Evolutionary conservation across 495 filamentous ascomycete species (phyloP).

Genomic region (Aspergillus sclerotioniger): DNA sequence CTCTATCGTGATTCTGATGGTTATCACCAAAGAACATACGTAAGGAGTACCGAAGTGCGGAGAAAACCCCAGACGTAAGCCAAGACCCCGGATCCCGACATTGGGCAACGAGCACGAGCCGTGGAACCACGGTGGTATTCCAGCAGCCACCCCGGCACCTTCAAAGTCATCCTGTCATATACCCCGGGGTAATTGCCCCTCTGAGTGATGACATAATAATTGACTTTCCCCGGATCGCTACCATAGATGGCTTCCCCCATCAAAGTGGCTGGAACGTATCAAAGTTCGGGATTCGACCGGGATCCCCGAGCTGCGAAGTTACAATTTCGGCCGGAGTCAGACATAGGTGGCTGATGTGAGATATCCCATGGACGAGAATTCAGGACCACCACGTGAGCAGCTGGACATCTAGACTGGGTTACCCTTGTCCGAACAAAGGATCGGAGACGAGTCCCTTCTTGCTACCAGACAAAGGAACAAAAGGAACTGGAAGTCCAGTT

Average conservation of each 20-base stretch:
- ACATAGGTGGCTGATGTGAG: not conserved
- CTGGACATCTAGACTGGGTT: not conserved
- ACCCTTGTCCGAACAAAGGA: not conserved
- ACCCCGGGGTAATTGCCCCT: not conserved
- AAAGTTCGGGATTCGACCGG: not conserved
- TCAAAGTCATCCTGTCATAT: constrained; percentile 1
- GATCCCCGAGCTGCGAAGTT: not conserved
- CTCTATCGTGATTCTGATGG: too few species aligned
- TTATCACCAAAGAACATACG: not conserved
- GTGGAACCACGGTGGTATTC: not conserved
- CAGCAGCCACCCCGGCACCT: not conserved
- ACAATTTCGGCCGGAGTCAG: not conserved
- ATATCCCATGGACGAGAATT: not conserved
- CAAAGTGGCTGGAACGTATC: not conserved
- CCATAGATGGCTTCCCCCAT: not conserved
- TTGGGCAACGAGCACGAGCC: not conserved
- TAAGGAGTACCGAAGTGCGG: not conserved
- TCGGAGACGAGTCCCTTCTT: not conserved
- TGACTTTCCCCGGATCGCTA: constrained; percentile 4
- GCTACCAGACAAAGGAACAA: not conserved
- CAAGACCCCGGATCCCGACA: not conserved
- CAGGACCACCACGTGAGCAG: not conserved
- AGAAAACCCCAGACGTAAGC: not conserved
- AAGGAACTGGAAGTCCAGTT: not conserved
- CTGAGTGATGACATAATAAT: constrained; percentile 7